Conservation (phyloP, 1,139 yeast species). For the Sugiyamaella xylanicola region DNA sequence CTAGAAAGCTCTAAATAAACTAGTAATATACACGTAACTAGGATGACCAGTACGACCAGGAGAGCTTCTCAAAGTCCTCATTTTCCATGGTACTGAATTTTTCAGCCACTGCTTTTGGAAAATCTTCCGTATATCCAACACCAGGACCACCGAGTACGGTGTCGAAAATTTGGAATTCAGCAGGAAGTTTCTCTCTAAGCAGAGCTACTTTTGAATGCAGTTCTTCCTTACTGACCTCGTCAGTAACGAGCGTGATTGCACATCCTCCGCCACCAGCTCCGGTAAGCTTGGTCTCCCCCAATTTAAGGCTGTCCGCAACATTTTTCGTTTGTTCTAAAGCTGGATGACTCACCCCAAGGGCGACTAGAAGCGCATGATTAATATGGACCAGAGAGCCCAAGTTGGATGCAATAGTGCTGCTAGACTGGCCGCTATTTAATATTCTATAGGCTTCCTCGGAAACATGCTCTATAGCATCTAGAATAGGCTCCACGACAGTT, state of each 20-base stretch:
- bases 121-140: constrained; percentile 50
- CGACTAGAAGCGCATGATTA: constrained; percentile 84
- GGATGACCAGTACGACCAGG: constrained; percentile 21
- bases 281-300: constrained; percentile 91
- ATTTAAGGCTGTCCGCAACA: constrained; percentile 57
- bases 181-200: constrained; percentile 43
- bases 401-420: constrained; percentile 13
- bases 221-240: constrained; percentile 44
- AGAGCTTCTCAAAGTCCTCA: constrained; percentile 10
- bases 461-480: constrained; percentile 51
- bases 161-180: constrained; percentile 76
- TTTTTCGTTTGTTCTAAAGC: constrained; percentile 71
- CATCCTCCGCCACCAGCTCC: constrained; percentile 99
- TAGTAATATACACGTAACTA: too few species aligned
- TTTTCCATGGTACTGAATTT: constrained; percentile 17
- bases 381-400: constrained; percentile 71
- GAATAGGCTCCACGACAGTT: constrained; percentile 55
- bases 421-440: constrained; percentile 17
- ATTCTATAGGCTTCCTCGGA: constrained; percentile 66
- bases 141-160: constrained; percentile 91
- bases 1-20: too few species aligned
- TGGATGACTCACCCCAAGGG: constrained; percentile 93
- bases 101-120: neutral
- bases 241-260: constrained; percentile 79
- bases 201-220: constrained; percentile 44